These are phyloP conservation scores for Gremmenia infestans DNA, from an alignment of 2,329 filamentous ascomycete species.

Conservation along the genomic window DNA sequence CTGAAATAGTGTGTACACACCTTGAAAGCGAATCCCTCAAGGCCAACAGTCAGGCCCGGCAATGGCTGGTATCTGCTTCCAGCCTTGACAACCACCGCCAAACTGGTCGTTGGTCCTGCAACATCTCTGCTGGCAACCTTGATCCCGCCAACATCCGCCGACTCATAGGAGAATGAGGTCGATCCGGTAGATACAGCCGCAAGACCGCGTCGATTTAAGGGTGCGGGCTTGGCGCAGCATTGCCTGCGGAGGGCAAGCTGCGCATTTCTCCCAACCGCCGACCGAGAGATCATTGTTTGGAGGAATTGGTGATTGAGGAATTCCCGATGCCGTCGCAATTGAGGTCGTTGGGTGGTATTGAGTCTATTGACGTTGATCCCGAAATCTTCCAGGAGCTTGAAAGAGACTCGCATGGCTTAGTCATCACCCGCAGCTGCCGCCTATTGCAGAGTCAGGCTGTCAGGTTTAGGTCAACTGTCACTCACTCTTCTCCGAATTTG, in stretches of 20 bases:
- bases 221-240: conserved; percentile 47
- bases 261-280: conserved; percentile 58
- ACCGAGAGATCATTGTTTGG: conserved; percentile 62
- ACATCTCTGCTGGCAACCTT: conserved; percentile 91
- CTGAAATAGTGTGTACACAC: conserved; percentile 42
- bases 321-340: conserved; percentile 10
- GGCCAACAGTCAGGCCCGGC: conserved; percentile 82
- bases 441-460: not conserved
- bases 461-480: not conserved
- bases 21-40: conserved; percentile 98
- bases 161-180: conserved; percentile 81
- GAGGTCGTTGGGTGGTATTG: not conserved
- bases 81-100: conserved; percentile 89
- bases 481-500: not conserved
- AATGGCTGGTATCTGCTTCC: conserved; percentile 88
- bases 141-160: conserved; percentile 77
- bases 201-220: conserved; percentile 53
- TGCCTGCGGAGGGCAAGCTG: conserved; percentile 56
- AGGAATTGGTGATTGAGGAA: conserved; percentile 34
- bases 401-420: not conserved
- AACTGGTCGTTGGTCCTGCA: conserved; percentile 80
- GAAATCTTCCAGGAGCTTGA: conserved; percentile 9
- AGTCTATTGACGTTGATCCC: conserved; percentile 12
- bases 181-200: conserved; percentile 60
- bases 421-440: not conserved